These are phyloP conservation scores for Isabelozyma rhagii DNA, from an alignment of 805 yeast species.

Conservation along the genomic window DNA sequence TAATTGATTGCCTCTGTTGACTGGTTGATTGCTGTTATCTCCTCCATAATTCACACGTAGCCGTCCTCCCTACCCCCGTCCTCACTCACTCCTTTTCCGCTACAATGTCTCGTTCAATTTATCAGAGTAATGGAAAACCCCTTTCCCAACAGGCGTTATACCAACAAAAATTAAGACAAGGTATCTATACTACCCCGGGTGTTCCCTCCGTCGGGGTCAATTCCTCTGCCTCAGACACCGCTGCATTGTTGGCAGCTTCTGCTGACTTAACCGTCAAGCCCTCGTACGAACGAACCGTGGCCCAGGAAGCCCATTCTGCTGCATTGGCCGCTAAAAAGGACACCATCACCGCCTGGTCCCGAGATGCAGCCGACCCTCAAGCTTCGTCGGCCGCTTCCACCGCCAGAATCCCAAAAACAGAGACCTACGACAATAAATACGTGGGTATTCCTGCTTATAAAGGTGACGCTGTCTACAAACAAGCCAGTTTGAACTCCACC, in stretches of 20 bases:
- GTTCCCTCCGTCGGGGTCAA: slow-evolving; percentile 58
- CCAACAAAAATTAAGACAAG: slow-evolving; percentile 69
- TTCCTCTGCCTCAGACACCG: slow-evolving; percentile 68
- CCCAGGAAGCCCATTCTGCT: slow-evolving; percentile 64
- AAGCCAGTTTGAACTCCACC: slow-evolving; percentile 39
- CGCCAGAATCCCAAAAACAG: slow-evolving; percentile 22
- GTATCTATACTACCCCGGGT: slow-evolving; percentile 53
- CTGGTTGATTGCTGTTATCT: not conserved
- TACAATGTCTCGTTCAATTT: slow-evolving; percentile 44
- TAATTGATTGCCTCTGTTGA: no score
- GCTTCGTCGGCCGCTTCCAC: slow-evolving; percentile 51
- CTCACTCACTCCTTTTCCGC: not conserved
- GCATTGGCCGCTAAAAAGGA: slow-evolving; percentile 47
- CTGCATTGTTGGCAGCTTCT: slow-evolving; percentile 72
- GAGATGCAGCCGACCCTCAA: slow-evolving; percentile 41
- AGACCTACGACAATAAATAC: not conserved
- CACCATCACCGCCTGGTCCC: slow-evolving; percentile 47
- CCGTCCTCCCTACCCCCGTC: not conserved
- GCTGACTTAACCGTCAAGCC: slow-evolving; percentile 62
- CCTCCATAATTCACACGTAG: not conserved
- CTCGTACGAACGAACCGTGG: slow-evolving; percentile 55
- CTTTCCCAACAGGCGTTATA: slow-evolving; percentile 72
- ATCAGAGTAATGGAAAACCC: slow-evolving; percentile 69
- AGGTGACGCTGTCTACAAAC: slow-evolving; percentile 25
- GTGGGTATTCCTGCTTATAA: slow-evolving; percentile 29